These are phyloP conservation scores for Malassezia brasiliensis DNA, from an alignment of 1,284 basidiomycete genomes.

Conservation along the genomic window DNA sequence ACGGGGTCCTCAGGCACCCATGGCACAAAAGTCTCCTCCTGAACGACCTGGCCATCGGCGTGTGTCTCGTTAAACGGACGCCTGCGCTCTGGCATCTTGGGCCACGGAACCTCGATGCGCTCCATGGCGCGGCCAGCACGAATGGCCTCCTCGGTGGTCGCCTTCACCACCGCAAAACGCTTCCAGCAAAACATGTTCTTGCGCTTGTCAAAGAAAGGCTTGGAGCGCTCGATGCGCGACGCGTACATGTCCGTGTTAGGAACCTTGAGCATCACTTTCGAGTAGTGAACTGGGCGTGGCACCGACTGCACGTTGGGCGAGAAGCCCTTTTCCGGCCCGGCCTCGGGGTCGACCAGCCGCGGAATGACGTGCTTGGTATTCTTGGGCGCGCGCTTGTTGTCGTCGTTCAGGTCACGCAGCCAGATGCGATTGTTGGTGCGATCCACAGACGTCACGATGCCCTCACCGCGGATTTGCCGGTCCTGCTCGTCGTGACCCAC, in stretches of 20 bases:
- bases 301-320: constrained; percentile 33
- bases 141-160: constrained; percentile 20
- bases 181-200: constrained; percentile 39
- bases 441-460: constrained; percentile 39
- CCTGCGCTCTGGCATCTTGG: constrained; percentile 24
- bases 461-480: constrained; percentile 32
- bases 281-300: constrained; percentile 43
- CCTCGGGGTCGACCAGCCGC: constrained; percentile 29
- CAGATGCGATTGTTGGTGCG: constrained; percentile 38
- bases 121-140: constrained; percentile 25
- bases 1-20: constrained; percentile 44
- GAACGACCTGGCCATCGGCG: constrained; percentile 24
- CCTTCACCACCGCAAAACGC: constrained; percentile 37
- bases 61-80: constrained; percentile 16
- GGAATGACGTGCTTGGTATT: constrained; percentile 34
- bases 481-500: constrained; percentile 26
- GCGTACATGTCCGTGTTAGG: constrained; percentile 35
- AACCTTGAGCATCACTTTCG: constrained; percentile 46
- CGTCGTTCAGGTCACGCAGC: constrained; percentile 36
- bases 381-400: constrained; percentile 39
- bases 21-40: constrained; percentile 37
- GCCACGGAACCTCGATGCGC: constrained; percentile 44
- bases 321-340: constrained; percentile 32
- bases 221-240: constrained; percentile 29
- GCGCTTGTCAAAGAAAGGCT: constrained; percentile 27